Conservation (phyloP, 1,284 basidiomycete genomes). For the Naganishia albida region DNA sequence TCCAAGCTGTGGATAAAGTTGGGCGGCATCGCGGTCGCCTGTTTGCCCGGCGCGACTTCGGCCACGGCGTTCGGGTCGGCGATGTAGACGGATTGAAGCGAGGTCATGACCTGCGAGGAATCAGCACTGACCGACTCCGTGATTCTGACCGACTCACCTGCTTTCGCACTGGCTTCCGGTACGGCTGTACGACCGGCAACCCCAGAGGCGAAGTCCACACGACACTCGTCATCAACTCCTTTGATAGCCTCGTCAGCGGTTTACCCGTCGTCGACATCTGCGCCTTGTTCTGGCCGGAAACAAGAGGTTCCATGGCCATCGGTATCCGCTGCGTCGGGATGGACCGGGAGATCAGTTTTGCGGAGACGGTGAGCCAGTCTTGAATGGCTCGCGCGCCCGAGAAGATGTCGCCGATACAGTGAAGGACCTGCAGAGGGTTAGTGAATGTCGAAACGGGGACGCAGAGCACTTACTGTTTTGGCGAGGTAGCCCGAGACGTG, state of each 20-base stretch:
- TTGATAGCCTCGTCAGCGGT: constrained; percentile 58
- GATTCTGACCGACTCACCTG: constrained; percentile 34
- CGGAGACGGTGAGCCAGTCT: constrained; percentile 81
- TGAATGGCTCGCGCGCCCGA: constrained; percentile 88
- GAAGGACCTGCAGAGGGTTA: constrained; percentile 61
- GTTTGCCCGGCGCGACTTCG: constrained; percentile 81
- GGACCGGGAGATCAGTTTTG: constrained; percentile 82
- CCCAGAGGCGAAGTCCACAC: constrained; percentile 96
- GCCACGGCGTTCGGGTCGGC: constrained; percentile 79
- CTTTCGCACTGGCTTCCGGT: constrained; percentile 82
- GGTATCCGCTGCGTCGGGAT: constrained; percentile 75
- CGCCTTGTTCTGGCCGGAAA: not conserved
- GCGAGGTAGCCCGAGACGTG: constrained; percentile 78
- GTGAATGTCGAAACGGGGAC: not conserved
- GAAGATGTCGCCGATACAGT: constrained; percentile 89
- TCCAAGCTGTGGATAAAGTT: constrained; percentile 98
- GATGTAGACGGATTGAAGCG: constrained; percentile 89
- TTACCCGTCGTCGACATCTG: constrained; percentile 4
- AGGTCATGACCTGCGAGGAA: constrained; percentile 65
- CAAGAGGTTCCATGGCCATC: constrained; percentile 52
- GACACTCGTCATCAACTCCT: constrained; percentile 93
- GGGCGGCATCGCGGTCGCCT: constrained; percentile 95
- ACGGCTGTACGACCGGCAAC: constrained; percentile 93
- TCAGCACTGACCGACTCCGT: not conserved
- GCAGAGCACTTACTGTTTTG: constrained; percentile 59